phyloP scores from a whole-genome alignment of 495 filamentous ascomycete genomes.

The Talaromyces nanjingensis region DNA sequence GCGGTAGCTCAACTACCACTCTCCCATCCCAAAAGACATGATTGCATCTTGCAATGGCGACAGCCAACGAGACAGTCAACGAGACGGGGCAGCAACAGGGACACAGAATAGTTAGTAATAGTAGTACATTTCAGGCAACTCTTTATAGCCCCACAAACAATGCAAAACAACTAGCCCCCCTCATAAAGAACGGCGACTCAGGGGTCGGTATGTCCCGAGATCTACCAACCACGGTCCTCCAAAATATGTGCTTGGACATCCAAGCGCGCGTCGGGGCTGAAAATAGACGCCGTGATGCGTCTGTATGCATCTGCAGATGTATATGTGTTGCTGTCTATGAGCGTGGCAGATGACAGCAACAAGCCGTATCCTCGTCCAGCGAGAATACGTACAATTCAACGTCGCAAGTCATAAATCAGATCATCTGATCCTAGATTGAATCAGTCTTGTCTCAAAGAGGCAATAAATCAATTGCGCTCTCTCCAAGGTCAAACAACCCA shows the following conservation, averaged over 20 bases:
- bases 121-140: neutral
- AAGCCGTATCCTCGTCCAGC: neutral
- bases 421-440: neutral
- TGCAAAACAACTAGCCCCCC: neutral
- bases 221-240: neutral
- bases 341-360: neutral
- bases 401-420: neutral
- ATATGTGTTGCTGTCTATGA: neutral
- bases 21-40: neutral
- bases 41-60: neutral
- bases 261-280: neutral
- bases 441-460: neutral
- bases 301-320: neutral
- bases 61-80: neutral
- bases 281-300: neutral
- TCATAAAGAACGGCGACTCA: neutral
- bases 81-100: neutral
- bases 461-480: neutral
- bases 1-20: neutral
- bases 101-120: neutral
- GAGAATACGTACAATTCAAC: neutral
- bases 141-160: neutral
- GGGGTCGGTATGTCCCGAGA: neutral
- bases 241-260: neutral
- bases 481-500: neutral